These are phyloP conservation scores for Aspergillus ochraceoroseus DNA, from an alignment of 2,329 filamentous ascomycete genomes.

Conservation along the genomic window DNA sequence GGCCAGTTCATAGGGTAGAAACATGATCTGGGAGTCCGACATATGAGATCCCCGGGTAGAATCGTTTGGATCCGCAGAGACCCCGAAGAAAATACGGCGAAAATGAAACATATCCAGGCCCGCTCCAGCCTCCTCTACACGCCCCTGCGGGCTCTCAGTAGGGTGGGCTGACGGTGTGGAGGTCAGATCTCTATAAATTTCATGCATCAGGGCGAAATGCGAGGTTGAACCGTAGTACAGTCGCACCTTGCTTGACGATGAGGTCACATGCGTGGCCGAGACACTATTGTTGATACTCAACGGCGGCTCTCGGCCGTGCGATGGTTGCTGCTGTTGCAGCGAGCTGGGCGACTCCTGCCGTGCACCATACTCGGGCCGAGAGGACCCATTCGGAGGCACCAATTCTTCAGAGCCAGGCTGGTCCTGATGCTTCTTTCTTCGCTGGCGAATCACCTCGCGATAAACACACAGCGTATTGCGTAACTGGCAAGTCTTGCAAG, in stretches of 20 bases:
- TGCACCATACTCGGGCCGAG: constrained; percentile 14
- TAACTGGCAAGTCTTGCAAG: constrained; percentile 39
- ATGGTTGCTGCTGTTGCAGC: constrained; percentile 15
- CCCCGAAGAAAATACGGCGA: constrained; percentile 39
- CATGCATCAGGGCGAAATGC: constrained; percentile 44
- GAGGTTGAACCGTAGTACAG: constrained; percentile 48
- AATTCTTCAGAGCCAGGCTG: background rate
- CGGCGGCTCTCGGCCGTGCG: constrained; percentile 19
- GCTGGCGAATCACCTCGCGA: constrained; percentile 36
- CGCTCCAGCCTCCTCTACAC: constrained; percentile 37
- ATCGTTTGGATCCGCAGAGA: constrained; percentile 37
- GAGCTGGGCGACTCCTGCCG: constrained; percentile 17
- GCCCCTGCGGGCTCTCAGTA: constrained; percentile 23
- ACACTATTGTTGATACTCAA: constrained; percentile 41
- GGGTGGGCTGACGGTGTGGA: constrained; percentile 19
- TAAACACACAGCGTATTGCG: constrained; percentile 35
- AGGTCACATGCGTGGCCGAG: constrained; percentile 46
- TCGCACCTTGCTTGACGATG: constrained; percentile 44
- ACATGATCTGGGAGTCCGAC: constrained; percentile 30
- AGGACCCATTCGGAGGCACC: constrained; percentile 6
- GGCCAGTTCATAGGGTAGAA: constrained; percentile 40
- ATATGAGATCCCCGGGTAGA: constrained; percentile 21
- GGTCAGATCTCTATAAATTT: constrained; percentile 35
- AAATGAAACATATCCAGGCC: constrained; percentile 40
- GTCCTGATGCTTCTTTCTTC: constrained; percentile 32